These are phyloP conservation scores for Comarum palustre DNA, from an alignment of 306 rosid genomes.

Conservation along the genomic window DNA sequence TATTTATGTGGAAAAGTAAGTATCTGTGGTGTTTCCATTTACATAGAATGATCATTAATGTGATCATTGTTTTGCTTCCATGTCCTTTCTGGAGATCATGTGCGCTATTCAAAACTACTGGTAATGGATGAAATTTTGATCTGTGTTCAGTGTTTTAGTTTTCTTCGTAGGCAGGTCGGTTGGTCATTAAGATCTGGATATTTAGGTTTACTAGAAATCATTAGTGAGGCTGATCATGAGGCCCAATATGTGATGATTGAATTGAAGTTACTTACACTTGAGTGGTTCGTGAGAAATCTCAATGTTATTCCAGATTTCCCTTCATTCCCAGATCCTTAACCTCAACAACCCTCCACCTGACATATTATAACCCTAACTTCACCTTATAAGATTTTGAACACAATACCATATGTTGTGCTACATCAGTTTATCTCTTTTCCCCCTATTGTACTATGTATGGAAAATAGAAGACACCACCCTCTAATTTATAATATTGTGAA, in stretches of 20 bases:
- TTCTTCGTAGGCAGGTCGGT: not conserved
- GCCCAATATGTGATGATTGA: not conserved
- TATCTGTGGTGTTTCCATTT: not conserved
- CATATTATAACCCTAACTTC: not conserved
- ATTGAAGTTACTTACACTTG: not conserved
- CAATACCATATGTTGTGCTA: not conserved
- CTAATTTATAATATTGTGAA: not conserved
- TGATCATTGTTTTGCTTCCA: not conserved
- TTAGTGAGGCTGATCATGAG: not conserved
- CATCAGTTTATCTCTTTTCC: not conserved
- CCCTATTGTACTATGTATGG: not conserved
- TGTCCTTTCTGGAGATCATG: not conserved
- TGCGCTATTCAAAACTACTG: too few relatives aligned
- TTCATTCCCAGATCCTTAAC: not conserved
- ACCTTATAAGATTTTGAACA: not conserved
- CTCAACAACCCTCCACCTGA: not conserved
- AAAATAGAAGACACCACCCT: not conserved
- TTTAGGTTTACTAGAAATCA: not conserved
- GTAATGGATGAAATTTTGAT: too few relatives aligned
- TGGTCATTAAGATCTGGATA: not conserved
- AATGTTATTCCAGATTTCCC: not conserved
- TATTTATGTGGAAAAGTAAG: slow-evolving; percentile 96
- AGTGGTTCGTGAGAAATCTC: not conserved
- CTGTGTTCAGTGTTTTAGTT: too few relatives aligned
- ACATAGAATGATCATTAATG: too few relatives aligned